Percentiles rank a stretch among this genome's conserved stretches.
phyloP scores from a whole-genome alignment of 805 yeast genomes.

The Candida broadrunensis region DNA sequence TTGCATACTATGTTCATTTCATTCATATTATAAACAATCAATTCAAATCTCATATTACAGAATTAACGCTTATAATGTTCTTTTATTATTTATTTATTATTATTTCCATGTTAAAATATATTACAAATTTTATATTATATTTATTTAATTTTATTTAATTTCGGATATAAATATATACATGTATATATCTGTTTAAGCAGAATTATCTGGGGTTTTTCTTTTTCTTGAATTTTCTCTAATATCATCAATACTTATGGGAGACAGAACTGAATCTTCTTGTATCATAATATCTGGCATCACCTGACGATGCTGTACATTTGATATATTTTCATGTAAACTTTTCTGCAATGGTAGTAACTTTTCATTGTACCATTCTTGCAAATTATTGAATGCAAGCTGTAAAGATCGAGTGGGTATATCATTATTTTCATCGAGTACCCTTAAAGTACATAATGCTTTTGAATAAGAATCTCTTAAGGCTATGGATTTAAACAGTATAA shows the following conservation, averaged over 20 bases:
- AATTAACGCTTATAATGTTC: too few relatives aligned
- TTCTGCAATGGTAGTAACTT: constrained; percentile 10
- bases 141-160: too few relatives aligned
- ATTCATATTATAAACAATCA: too few relatives aligned
- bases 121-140: too few relatives aligned
- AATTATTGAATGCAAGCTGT: constrained; percentile 11
- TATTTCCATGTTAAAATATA: too few relatives aligned
- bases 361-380: constrained; percentile 22
- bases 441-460: constrained; percentile 14
- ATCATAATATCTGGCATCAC: background rate
- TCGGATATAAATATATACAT: too few relatives aligned
- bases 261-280: background rate
- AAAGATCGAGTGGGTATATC: constrained; percentile 20
- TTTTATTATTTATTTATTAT: too few relatives aligned
- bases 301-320: background rate
- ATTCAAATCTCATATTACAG: too few relatives aligned
- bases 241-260: background rate
- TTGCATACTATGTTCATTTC: background rate
- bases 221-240: background rate
- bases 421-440: constrained; percentile 17
- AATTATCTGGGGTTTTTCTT: background rate
- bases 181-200: background rate
- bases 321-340: constrained; percentile 6
- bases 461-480: constrained; percentile 32
- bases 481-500: constrained; percentile 15